These are phyloP conservation scores for Rauvolfia tetraphylla DNA, from an alignment of 257 asterid genomes.

Conservation along the genomic window DNA sequence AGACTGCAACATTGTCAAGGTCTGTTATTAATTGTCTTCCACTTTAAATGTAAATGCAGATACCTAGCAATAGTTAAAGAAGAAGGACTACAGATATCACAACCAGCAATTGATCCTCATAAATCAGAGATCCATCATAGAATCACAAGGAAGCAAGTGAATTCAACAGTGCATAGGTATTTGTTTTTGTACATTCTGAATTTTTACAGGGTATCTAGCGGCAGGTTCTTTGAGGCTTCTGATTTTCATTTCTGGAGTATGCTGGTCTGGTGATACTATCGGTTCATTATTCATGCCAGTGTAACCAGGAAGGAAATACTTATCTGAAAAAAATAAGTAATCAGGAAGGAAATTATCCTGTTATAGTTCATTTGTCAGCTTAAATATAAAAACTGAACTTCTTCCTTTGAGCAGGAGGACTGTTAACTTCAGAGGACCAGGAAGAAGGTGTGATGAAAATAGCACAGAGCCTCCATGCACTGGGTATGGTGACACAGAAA, in stretches of 20 bases:
- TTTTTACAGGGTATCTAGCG: background rate
- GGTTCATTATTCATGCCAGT: background rate
- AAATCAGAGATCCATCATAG: constrained; percentile 58
- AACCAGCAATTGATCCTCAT: constrained; percentile 70
- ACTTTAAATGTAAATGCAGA: constrained; percentile 30
- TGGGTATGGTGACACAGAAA: constrained; percentile 34
- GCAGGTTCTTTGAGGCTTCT: too few species aligned
- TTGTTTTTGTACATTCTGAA: background rate
- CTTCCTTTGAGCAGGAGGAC: constrained; percentile 40
- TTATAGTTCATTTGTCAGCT: background rate
- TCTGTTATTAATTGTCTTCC: background rate
- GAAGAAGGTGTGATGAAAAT: constrained; percentile 44
- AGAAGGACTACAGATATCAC: constrained; percentile 78
- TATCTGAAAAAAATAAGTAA: too few species aligned
- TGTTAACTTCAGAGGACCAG: constrained; percentile 40
- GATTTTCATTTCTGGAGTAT: too few species aligned
- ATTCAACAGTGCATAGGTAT: constrained; percentile 62
- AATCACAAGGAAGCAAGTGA: constrained; percentile 46
- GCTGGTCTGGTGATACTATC: background rate
- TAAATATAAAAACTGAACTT: background rate
- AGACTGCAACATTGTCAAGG: background rate
- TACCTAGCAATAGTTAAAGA: constrained; percentile 51
- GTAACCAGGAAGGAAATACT: background rate
- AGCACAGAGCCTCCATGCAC: constrained; percentile 68
- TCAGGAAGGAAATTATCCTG: background rate